Evolutionary conservation across 2,329 filamentous ascomycete genomes (phyloP), one percentile per base, ranked within the genome.

Genomic region (Paraconiothyrium brasiliense): DNA sequence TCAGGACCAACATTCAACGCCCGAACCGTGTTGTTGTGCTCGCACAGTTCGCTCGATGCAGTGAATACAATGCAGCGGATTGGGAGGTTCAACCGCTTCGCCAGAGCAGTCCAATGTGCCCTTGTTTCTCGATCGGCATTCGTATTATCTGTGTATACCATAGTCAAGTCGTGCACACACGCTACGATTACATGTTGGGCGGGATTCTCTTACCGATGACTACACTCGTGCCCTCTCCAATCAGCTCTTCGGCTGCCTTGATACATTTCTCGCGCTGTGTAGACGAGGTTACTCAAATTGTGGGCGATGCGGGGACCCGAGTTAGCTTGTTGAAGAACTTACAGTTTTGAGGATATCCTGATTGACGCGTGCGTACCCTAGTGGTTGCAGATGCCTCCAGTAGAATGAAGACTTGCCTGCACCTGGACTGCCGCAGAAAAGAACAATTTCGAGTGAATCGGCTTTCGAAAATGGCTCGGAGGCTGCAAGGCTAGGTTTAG

Each of bases 361-460:
- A 71, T 98, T 99, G 34, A 97, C 87, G 51, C 95, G 87, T 74
- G 88, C 86, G 75, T 97, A 98, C 3, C 89, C 91, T 32, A 95
- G 80, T 27, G 91, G 91, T 74, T 93, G 84, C 39, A 98, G 82
- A 66, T 91, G 82, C 64, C 86, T 89, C 88, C 90, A 92, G 80
- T 90, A 97, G 72, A 95, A 97, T 0, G 93, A 94, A 43, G 92
- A 97, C 79, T 99, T 98, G 20, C 95, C 95, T 2, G 93, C 89
- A 1, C 92, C 94, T 0, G 95, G 95, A 51, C 92, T 92, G 1
- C 95, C 95, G 72, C 92, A 94, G 76, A 97, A 92, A 8, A 98
- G 79, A 27, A 98, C 87, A 14, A 98, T 82, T 58, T 97, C 94
- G 66, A 88, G 78, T 6, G 86, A 77, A 70, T 90, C 87, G 55